phyloP scores from a whole-genome alignment of 2,329 filamentous ascomycete genomes.

The Diaporthe helianthi region DNA sequence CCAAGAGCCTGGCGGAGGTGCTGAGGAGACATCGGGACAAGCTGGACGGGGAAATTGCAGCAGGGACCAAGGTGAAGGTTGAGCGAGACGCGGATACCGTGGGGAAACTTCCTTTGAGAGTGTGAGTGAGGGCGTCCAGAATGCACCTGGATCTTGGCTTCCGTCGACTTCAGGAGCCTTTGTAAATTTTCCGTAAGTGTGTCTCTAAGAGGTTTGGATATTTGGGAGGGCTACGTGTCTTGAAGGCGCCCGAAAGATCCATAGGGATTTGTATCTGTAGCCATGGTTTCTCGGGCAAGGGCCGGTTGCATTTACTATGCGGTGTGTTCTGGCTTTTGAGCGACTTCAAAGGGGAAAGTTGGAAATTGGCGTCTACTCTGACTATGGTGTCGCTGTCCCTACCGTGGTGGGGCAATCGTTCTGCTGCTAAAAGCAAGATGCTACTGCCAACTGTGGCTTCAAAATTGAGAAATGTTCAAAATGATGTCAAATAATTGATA shows the following conservation, averaged over 20 bases:
- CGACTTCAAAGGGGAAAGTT: no score
- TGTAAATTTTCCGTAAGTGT: constrained; percentile 6
- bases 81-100: background rate
- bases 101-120: background rate
- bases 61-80: constrained; percentile 34
- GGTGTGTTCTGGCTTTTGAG: background rate
- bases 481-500: background rate
- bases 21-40: constrained; percentile 38
- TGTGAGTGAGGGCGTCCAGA: background rate
- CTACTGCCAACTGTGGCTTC: no score
- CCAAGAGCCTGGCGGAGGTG: constrained; percentile 51
- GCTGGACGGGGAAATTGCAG: constrained; percentile 31
- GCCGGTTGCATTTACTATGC: constrained; percentile 4
- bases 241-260: background rate
- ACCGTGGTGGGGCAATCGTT: background rate
- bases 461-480: no score
- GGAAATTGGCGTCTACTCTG: background rate
- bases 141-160: background rate
- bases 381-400: background rate
- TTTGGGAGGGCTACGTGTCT: background rate
- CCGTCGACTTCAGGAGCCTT: background rate
- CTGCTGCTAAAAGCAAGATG: background rate
- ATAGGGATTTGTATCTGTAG: background rate
- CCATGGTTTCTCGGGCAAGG: background rate
- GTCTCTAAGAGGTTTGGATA: background rate